Evolutionary conservation across 2,329 filamentous ascomycete genomes (phyloP), one percentile per base, ranked within the genome.

Genomic region (Coniosporium tulheliwenetii): DNA sequence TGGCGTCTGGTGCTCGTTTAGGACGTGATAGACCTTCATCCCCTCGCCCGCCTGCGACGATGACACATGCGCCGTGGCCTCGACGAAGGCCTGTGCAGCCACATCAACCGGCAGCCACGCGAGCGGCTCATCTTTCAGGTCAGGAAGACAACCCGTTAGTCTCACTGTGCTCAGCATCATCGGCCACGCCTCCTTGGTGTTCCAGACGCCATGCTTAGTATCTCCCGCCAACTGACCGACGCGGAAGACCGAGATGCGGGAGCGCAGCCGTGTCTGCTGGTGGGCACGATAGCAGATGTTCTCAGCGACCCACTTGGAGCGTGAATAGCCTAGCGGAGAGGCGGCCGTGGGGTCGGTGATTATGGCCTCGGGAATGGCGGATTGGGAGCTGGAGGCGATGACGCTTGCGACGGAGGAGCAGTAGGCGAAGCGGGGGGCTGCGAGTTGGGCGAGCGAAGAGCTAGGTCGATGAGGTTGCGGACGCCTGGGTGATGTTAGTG

Each of bases 221-320:
- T 65, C 60, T 0, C 65, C 68, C 30, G 61, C 64, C 8, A 71
- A 52, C 49, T 71, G 68, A 2, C 67, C 67, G 4, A 67, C 58
- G 32, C 65, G 56, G 29, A 68, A 53, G 8, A 71, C 50, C n/a
- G 60, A 57, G 30, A 70, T 59, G 15, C 58, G 55, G 30, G 63
- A 52, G 16, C 43, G 43, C 2, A 64, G 48, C 30, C 47, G 37
- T 1, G 49, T 47, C 39, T 43, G 19, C 16, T 53, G 41, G 37
- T 54, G 51, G 12, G 65, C 66, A 5, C 57, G 48, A 1, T 59
- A 48, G 45, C 70, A 75, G 8, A 75, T 65, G 13, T 59, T 59
- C 55, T 77, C 73, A 1, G 71, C 72, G 1, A 75, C 69, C 71
- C 72, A 75, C 55, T 73, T 69, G 1, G 70, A 75, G 26, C 63